phyloP scores from a whole-genome alignment of 2,329 filamentous ascomycete genomes.

The Penicillium sp. region DNA sequence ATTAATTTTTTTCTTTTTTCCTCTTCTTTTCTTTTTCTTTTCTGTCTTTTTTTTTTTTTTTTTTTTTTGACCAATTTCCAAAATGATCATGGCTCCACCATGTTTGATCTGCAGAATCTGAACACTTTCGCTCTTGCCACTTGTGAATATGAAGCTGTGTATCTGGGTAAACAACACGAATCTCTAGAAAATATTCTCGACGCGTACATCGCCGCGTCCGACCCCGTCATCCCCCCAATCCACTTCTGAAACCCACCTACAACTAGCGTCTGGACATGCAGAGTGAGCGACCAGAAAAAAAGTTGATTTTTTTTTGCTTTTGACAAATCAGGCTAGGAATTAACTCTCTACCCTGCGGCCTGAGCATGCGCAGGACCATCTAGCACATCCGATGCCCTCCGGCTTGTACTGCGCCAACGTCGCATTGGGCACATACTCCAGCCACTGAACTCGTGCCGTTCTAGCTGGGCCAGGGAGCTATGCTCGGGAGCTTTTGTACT shows the following conservation, averaged over 20 bases:
- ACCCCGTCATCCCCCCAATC: neutral
- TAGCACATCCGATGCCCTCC: neutral
- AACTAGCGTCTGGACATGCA: neutral
- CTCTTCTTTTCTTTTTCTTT: neutral
- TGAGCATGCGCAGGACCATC: neutral
- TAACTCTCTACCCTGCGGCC: neutral
- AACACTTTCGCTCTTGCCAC: neutral
- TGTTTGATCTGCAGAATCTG: constrained; percentile 6
- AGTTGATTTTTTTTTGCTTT: neutral
- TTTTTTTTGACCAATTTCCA: neutral
- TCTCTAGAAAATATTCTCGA: neutral
- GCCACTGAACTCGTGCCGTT: constrained; percentile 1
- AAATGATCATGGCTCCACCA: neutral
- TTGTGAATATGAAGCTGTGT: neutral
- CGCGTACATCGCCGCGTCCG: constrained; percentile 10
- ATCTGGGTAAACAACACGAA: no score
- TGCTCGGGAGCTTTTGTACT: neutral
- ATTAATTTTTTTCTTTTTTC: neutral
- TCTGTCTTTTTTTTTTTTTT: neutral
- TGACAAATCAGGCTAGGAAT: neutral
- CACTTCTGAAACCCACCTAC: neutral
- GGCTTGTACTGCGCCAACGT: constrained; percentile 1
- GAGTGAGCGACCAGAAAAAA: neutral
- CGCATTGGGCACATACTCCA: constrained; percentile 10
- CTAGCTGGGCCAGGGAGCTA: neutral